Base-by-base conservation (phyloP, 2,329 filamentous ascomycete genomes). In the Neofusicoccum cordaticola region DNA sequence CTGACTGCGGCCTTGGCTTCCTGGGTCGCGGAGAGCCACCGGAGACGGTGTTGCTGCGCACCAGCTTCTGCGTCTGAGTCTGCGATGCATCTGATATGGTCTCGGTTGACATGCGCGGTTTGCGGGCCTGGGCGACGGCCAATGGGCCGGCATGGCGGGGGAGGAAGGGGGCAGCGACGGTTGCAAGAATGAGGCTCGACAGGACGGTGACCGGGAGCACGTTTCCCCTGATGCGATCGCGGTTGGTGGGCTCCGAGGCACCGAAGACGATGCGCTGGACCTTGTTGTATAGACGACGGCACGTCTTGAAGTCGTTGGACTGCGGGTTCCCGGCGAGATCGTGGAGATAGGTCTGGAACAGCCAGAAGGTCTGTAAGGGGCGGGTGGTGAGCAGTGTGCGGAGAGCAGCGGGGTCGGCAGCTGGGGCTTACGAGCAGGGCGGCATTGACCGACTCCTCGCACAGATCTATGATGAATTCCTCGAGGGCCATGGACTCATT, bases 401-500 rank as follows among this genome's bases (percentile, higher is more conserved):
- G 27, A 31, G n/a, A 11, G 39, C 22, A 19, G n/a, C 6, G 41
- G 34, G 27, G 27, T 4, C 22, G 15, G 31, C 39, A 31, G 42
- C 42, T 35, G 15, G 39, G 15, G 44, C 63, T 70, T 82, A 94
- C 91, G 81, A 95, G 82, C 69, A 95, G 82, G 66, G 91, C 91
- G 68, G 90, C 91, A 71, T 91, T 94, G 69, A 93, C 91, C 17
- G 91, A 94, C 79, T 94, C 91, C 78, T 95, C 90, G 79, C 92
- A 95, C 66, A 95, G 80, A 77, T 95, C 91, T 73, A 94, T 81
- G 72, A 95, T 85, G 75, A 94, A 95, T 80, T 95, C 91, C 79
- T 95, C 92, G 78, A 95, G 79, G 56, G 92, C 91, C 90, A 95
- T 93, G 70, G 91, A 94, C 82, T 95, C 92, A 79, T 94, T 95